Evolutionary conservation across 202 grass and related monocot species (phyloP), one percentile per base, ranked within the genome.

Genomic region (Schoenoplectus tabernaemontani): DNA sequence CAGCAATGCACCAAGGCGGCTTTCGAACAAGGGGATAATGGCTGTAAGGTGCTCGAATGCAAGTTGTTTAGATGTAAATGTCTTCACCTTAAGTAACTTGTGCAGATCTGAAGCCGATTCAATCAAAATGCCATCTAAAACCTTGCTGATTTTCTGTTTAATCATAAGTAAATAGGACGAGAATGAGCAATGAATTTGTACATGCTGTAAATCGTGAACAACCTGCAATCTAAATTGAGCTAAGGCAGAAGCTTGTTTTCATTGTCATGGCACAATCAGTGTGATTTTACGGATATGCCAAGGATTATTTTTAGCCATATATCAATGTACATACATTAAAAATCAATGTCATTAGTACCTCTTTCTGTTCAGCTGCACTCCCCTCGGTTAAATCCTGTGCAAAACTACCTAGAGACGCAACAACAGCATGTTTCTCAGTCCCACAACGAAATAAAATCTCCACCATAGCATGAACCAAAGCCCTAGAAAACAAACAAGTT

Each of bases 381-480:
- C 81, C 88, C 84, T 88, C 89, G 81, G 76, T 85, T 78, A 63
- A 74, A 85, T 46, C 37, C 84, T 78, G 76, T 15, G 28, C 82
- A 78, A 87, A 79, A 79, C 64, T 57, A 85, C 71, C 77, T 74
- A 96, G 83, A 33, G 82, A 91, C 83, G 90, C 85, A 57, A 96
- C 79, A 56, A 88, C 82, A 77, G 88, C 92, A 59, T 62, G 83
- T 82, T 89, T 93, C 46, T 88, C 86, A 79, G 69, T 69, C 84
- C 96, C 96, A 43, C 96, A 99, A 67, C 92, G 85, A 84, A 96
- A 99, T 75, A 99, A 91, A 84, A 99, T 92, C 81, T 99, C 96
- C 78, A 92, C 88, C 96, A 99, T 91, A 81, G 88, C 90, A 86
- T 93, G 90, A 91, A 99, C 91, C 83, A 99, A 83, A 79, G 96